Evolutionary conservation across 116 monocot species (phyloP), one percentile per base, ranked within the genome.

Genomic region (Trichopus zeylanicus): DNA sequence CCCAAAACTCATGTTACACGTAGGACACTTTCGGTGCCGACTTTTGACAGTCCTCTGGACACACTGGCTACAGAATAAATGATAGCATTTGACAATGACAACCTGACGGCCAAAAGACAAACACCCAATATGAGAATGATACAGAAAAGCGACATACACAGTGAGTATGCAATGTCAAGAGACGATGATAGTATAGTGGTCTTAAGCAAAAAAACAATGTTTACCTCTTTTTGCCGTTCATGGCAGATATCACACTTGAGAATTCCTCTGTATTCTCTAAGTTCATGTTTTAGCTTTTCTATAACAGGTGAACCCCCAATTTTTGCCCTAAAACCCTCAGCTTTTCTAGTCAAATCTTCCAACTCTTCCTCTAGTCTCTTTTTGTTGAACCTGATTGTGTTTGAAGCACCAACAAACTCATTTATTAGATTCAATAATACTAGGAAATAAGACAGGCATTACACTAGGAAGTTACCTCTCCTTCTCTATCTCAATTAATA

Each of bases 81-180:
- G 97, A 60, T 87, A 91, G 68, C 97, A 97, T 69, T 91, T 97
- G 3, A 84, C 72, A 64, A 97, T 91, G 12, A 91, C 97, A 54
- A 87, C 97, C 97, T 97, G 72, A 46, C 34, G 46, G 25, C 25
- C 39, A 66, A 27, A 55, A 27, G 3, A 55, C n/a, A n/a, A n/a
- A n/a, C n/a, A n/a, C n/a, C n/a, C n/a, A n/a, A n/a, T n/a, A n/a
- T n/a, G n/a, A n/a, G n/a, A n/a, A n/a, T n/a, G n/a, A n/a, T n/a
- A n/a, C n/a, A n/a, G n/a, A n/a, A n/a, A n/a, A n/a, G n/a, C n/a
- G n/a, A n/a, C n/a, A n/a, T n/a, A n/a, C n/a, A n/a, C n/a, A n/a
- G n/a, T n/a, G n/a, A n/a, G n/a, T n/a, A n/a, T n/a, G n/a, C n/a
- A n/a, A n/a, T n/a, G n/a, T n/a, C n/a, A n/a, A n/a, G n/a, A n/a